Evolutionary conservation across 805 yeast genomes (phyloP), one percentile per base, ranked within the genome.

Genomic region (Suhomyces tanzawaensis): DNA sequence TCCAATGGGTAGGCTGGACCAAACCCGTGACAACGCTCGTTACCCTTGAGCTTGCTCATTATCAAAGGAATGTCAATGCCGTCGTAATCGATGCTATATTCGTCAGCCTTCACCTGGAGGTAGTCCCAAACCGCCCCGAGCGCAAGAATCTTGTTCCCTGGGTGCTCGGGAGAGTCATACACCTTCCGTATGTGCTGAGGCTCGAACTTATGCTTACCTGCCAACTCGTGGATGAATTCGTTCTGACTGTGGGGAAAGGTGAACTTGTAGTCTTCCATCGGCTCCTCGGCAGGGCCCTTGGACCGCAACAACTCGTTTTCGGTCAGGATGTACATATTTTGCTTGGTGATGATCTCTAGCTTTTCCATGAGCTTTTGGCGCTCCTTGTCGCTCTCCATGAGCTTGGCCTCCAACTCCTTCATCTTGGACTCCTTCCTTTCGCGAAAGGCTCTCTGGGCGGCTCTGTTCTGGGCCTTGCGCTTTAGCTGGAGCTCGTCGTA

Each of bases 91-190:
- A 53, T 37, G 36, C 74, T 70, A n/a, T 67, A 60, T 29, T 66
- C 69, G 39, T 71, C 76, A 17, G 71, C 61, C 41, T 68, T 66
- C 46, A 72, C 62, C 40, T 58, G 66, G 32, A 88, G 59, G 54
- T 82, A 83, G 55, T 87, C 91, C 95, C 95, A 88, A 2, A 85
- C 81, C 2, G 91, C 93, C 14, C 85, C 79, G 0, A 85, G 66
- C 0, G 89, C 86, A 42, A 86, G 62, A 29, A 85, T 67, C 50
- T 74, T 72, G 21, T 62, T 58, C 2, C 76, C 75, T 9, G 64
- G 65, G 28, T 61, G 47, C 21, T 59, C 62, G 6, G 70, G 69
- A 9, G 56, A 48, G 25, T 57, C 62, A 42, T 69, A 69, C 12
- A 64, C 61, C 36, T 52, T 60, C 37, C 58, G 53, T n/a, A 58